A percentile compares a stretch with the other conserved stretches of the same genome.
These are phyloP conservation scores for Croton setiger DNA, from an alignment of 441 rosid species.

Conservation along the genomic window DNA sequence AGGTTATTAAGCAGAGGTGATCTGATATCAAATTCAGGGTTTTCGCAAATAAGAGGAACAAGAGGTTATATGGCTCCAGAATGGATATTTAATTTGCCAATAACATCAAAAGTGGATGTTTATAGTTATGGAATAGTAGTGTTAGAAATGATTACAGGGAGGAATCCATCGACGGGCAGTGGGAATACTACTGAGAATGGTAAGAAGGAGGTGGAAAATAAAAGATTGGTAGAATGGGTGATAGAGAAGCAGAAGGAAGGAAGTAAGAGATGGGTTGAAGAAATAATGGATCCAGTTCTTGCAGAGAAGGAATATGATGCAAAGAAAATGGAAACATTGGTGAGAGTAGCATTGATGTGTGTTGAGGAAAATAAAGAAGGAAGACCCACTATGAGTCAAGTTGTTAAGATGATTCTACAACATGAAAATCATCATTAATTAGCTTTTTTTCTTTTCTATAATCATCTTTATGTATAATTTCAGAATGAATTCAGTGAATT, in stretches of 20 bases:
- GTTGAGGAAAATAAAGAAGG: conserved; percentile 29
- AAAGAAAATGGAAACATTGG: conserved; percentile 3
- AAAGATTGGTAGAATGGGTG: conserved; percentile 3
- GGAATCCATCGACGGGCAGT: background rate
- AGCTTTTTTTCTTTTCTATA: too few relatives aligned
- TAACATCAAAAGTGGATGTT: conserved; percentile 19
- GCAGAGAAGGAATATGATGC: background rate
- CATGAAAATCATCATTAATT: background rate
- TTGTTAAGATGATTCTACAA: conserved; percentile 27
- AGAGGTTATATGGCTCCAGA: conserved; percentile 9
- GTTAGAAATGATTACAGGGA: conserved; percentile 18
- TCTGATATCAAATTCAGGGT: background rate
- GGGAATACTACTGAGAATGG: background rate
- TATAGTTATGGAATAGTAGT: conserved; percentile 21
- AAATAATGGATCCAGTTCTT: background rate
- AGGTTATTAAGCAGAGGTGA: conserved; percentile 1
- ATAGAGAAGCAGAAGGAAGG: background rate
- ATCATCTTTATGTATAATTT: too few relatives aligned
- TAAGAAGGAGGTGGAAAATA: background rate
- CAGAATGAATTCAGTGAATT: too few relatives aligned
- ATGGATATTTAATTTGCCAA: conserved; percentile 1
- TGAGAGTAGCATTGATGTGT: conserved; percentile 25
- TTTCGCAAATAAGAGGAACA: background rate
- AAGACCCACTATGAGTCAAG: conserved; percentile 38
- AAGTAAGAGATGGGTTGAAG: background rate